A percentile compares a stretch with the other conserved stretches of the same genome.
These are phyloP conservation scores for Cutaneotrichosporon curvatum DNA, from an alignment of 1,284 basidiomycete species.

Conservation along the genomic window DNA sequence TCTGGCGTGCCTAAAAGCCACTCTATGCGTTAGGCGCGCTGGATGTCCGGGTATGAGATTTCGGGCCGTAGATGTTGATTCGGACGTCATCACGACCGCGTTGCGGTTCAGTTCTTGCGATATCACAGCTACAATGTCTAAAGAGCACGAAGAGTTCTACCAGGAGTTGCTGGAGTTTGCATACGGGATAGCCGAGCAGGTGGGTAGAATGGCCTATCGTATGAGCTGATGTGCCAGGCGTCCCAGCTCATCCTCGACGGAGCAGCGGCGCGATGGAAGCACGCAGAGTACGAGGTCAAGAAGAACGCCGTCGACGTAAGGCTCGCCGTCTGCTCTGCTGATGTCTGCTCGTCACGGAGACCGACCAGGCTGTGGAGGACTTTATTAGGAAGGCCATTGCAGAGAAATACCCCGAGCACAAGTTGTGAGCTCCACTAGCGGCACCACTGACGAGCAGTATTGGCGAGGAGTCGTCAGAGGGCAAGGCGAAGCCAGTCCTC, in stretches of 20 bases:
- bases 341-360: conserved; percentile 73
- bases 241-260: conserved; percentile 22
- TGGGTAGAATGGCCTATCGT: neutral
- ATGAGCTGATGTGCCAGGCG: conserved; percentile 12
- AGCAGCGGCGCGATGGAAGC: conserved; percentile 25
- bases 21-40: no score
- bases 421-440: conserved; percentile 50
- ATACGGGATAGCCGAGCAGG: conserved; percentile 19
- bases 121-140: conserved; percentile 2
- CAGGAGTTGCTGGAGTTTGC: conserved; percentile 25
- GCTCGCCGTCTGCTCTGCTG: neutral
- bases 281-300: conserved; percentile 23
- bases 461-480: conserved; percentile 78
- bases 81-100: neutral
- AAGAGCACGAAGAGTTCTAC: conserved; percentile 11
- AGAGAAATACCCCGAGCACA: conserved; percentile 64
- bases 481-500: conserved; percentile 52
- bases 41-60: no score
- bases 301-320: conserved; percentile 53
- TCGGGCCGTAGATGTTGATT: no score
- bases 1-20: no score
- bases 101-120: neutral
- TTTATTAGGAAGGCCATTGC: conserved; percentile 67
- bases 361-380: conserved; percentile 84
- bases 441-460: conserved; percentile 49